Percentiles rank a stretch among this genome's conserved stretches.
Conservation (phyloP, 192 early-diverging fungal genomes). For the Radiomyces spectabilis region DNA sequence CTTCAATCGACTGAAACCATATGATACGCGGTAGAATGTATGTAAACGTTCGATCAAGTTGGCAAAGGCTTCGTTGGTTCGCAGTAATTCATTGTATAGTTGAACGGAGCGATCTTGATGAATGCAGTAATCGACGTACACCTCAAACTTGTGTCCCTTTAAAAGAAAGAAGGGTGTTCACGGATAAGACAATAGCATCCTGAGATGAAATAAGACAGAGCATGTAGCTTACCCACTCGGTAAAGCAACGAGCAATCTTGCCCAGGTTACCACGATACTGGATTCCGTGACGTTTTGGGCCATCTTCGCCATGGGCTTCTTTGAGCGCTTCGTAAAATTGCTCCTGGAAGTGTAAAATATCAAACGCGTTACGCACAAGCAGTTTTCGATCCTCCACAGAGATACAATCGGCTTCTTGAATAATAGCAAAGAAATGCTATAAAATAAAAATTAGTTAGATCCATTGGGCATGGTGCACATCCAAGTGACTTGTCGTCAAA, state of each 20-base stretch:
- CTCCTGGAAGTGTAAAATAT: conserved; percentile 23
- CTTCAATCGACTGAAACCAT: conserved; percentile 6
- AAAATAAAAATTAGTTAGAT: no score
- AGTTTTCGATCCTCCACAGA: conserved; percentile 11
- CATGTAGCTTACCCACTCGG: conserved; percentile 8
- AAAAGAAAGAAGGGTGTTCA: not conserved
- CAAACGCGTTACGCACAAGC: conserved; percentile 19
- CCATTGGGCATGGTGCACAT: no score
- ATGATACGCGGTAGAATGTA: not conserved
- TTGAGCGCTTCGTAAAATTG: conserved; percentile 12
- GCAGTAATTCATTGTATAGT: conserved; percentile 9
- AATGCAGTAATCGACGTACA: conserved; percentile 22
- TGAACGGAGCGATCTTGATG: conserved; percentile 13
- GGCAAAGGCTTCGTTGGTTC: conserved; percentile 10
- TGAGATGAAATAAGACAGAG: not conserved
- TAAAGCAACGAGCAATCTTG: conserved; percentile 21
- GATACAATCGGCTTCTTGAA: conserved; percentile 15
- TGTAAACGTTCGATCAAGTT: conserved; percentile 9
- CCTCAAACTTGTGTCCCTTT: conserved; percentile 15
- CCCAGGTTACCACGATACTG: conserved; percentile 8
- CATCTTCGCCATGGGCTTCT: conserved; percentile 10
- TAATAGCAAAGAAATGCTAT: conserved; percentile 14
- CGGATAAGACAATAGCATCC: not conserved
- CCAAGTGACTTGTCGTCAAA: no score
- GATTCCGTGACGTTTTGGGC: not conserved